Percentiles rank a stretch among this genome's conserved stretches.
Conservation (phyloP, 2,329 filamentous ascomycete genomes). For the Ramichloridium luteum region DNA sequence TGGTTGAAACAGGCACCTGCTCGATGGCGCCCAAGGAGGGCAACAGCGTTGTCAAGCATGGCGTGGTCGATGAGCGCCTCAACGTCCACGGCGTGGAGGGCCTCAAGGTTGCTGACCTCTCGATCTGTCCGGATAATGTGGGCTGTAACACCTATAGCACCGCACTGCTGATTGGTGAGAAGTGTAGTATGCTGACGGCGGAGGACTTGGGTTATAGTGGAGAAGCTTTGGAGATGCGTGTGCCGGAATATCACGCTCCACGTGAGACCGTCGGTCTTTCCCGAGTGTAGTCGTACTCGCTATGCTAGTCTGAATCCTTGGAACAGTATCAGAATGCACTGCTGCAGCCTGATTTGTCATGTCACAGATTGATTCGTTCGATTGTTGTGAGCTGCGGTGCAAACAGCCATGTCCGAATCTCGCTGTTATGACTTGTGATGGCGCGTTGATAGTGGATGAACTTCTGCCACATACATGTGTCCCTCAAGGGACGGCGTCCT, state of each 20-base stretch:
- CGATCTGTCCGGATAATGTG: slow-evolving; percentile 68
- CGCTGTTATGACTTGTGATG: too few species aligned
- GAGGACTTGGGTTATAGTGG: slow-evolving; percentile 67
- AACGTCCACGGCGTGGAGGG: slow-evolving; percentile 68
- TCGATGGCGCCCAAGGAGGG: slow-evolving; percentile 66
- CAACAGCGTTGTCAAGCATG: slow-evolving; percentile 70
- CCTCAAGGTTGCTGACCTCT: slow-evolving; percentile 64
- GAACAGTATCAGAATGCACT: neutral
- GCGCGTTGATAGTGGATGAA: too few species aligned
- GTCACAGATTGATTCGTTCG: too few species aligned
- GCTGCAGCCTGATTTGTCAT: too few species aligned
- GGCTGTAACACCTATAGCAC: slow-evolving; percentile 53
- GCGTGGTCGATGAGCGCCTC: slow-evolving; percentile 63
- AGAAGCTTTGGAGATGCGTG: slow-evolving; percentile 63
- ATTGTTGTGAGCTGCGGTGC: too few species aligned
- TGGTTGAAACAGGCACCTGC: slow-evolving; percentile 46
- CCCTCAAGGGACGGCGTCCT: too few species aligned
- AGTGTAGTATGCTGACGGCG: slow-evolving; percentile 55
- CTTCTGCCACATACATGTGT: too few species aligned
- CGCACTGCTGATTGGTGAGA: slow-evolving; percentile 64
- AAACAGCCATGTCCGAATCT: too few species aligned
- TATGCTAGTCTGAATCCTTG: too few species aligned
- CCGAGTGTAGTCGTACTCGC: slow-evolving; percentile 31
- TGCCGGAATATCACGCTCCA: slow-evolving; percentile 38
- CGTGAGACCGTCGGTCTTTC: slow-evolving; percentile 32